phyloP scores from a whole-genome alignment of 2,329 filamentous ascomycete species.

The Metarhizium humberi region DNA sequence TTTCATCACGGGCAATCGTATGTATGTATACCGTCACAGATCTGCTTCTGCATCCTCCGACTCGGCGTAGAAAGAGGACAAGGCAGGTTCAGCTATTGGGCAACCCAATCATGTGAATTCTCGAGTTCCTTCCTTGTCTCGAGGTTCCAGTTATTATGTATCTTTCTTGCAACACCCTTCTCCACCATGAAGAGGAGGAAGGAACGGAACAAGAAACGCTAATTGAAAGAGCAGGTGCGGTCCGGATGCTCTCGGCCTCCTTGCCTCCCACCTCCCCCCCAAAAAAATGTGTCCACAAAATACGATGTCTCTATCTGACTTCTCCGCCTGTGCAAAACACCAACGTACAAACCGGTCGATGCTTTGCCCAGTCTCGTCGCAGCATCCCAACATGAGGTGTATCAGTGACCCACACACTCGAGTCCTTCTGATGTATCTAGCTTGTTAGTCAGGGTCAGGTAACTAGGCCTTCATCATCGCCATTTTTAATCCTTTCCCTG shows the following conservation, averaged over 20 bases:
- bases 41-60: too few species aligned
- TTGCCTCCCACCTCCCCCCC: too few species aligned
- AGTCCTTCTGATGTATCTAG: not conserved
- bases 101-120: too few species aligned
- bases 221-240: not conserved
- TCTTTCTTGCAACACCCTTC: not conserved
- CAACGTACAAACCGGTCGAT: not conserved
- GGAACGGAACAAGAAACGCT: not conserved
- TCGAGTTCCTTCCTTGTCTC: not conserved
- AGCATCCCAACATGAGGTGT: not conserved
- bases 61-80: too few species aligned
- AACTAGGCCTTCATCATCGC: not conserved
- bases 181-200: not conserved
- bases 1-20: not conserved
- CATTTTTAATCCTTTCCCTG: not conserved
- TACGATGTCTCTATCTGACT: not conserved
- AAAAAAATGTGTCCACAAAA: not conserved
- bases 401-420: not conserved
- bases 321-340: not conserved
- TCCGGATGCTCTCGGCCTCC: not conserved
- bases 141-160: not conserved
- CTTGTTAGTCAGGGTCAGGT: not conserved
- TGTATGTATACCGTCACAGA: too few species aligned
- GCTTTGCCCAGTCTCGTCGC: not conserved
- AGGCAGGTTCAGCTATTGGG: too few species aligned